A percentile compares a stretch with the other conserved stretches of the same genome.
phyloP scores from a whole-genome alignment of 495 filamentous ascomycete species.

The Talaromyces nanjingensis region DNA sequence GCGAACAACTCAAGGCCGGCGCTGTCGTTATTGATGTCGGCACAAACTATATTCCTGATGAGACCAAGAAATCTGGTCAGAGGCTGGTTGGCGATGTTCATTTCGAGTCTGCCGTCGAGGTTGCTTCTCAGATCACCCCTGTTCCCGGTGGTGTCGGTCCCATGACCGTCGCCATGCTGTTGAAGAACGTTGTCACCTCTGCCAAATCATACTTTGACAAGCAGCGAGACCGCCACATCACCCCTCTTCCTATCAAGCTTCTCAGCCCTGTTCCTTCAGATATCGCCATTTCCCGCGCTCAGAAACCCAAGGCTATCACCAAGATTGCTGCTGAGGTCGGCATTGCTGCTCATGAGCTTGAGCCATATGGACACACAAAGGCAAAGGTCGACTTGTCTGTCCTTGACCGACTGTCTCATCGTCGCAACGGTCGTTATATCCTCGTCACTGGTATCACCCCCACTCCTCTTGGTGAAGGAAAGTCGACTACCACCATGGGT shows the following conservation, averaged over 20 bases:
- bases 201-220: constrained; percentile 74
- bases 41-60: constrained; percentile 92
- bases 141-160: constrained; percentile 96
- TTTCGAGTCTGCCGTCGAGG: constrained; percentile 74
- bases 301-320: constrained; percentile 84
- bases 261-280: constrained; percentile 79
- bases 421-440: constrained; percentile 82
- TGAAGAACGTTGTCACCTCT: constrained; percentile 87
- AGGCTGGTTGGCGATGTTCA: constrained; percentile 96
- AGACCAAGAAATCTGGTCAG: constrained; percentile 87
- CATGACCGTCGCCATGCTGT: constrained; percentile 95
- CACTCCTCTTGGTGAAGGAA: constrained; percentile 95
- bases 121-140: constrained; percentile 93
- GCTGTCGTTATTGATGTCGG: constrained; percentile 96
- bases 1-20: constrained; percentile 91
- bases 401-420: constrained; percentile 76
- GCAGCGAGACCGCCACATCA: constrained; percentile 67
- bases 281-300: constrained; percentile 83
- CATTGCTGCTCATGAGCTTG: constrained; percentile 76
- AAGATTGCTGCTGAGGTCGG: constrained; percentile 79
- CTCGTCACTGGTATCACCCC: constrained; percentile 93
- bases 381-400: constrained; percentile 83
- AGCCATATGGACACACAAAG: constrained; percentile 92
- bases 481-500: constrained; percentile 97
- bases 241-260: constrained; percentile 72